Percentiles rank a stretch among this genome's conserved stretches.
Conservation (phyloP, 345 rosid genomes). For the Pseudoturritis turrita region DNA sequence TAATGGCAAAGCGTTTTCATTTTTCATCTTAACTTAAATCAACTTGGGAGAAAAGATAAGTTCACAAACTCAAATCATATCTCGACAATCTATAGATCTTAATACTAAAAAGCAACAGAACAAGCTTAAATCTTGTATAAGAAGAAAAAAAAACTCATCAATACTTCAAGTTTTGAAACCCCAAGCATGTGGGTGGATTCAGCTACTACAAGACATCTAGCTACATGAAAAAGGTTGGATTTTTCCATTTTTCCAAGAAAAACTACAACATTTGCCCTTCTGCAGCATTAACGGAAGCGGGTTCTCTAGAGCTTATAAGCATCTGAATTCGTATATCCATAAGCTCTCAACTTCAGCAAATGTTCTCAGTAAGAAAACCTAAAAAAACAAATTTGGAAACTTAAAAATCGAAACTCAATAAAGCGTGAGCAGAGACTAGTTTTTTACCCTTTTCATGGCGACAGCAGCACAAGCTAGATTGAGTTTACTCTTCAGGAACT, state of each 20-base stretch:
- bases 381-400: background rate
- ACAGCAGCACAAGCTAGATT: slow-evolving; percentile 76
- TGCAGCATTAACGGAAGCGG: too few relatives aligned
- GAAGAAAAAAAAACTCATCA: background rate
- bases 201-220: background rate
- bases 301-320: too few relatives aligned
- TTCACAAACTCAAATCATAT: background rate
- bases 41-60: background rate
- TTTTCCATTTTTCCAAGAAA: background rate
- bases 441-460: slow-evolving; percentile 58
- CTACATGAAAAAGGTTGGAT: background rate
- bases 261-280: background rate
- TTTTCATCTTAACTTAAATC: background rate
- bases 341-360: background rate
- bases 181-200: background rate
- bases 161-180: background rate
- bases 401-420: too few relatives aligned
- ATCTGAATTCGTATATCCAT: too few relatives aligned
- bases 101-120: background rate
- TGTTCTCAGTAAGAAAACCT: background rate
- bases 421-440: background rate
- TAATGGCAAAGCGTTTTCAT: background rate
- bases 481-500: slow-evolving; percentile 59
- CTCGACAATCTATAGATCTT: background rate
- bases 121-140: background rate